Evolutionary conservation across 768 basidiomycete genomes (phyloP), one percentile per base, ranked within the genome.

Genomic region (Leccinellum albellum): DNA sequence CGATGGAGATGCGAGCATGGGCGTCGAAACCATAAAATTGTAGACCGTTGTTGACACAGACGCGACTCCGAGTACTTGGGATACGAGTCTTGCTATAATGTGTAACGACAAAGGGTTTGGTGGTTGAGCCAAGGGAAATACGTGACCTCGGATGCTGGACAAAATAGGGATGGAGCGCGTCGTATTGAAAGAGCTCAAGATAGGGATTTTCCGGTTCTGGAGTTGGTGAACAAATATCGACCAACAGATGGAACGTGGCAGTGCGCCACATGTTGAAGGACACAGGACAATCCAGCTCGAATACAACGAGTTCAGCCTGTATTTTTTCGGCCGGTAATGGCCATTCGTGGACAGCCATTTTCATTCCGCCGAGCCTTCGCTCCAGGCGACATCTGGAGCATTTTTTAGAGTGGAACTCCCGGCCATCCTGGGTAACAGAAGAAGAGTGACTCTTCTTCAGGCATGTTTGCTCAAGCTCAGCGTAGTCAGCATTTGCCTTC

Each of bases 231-330:
- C 74, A 75, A 17, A 78, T 50, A 40, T 78, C 74, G 14, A 73
- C 60, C 23, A 79, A 59, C 31, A 81, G 62, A 44, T 61, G 61
- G 47, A 73, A 75, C 4, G 79, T 80, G 29, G 68, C 64, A 0
- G 63, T 67, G 50, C 82, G 73, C 81, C 81, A 82, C 52, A 75
- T 66, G 12, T 69, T 61, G 59, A 81, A 78, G 5, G 66, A 57
- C 9, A 65, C 29, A 3, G 81, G 81, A 81, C 63, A n/a, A n/a
- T n/a, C n/a, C n/a, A n/a, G n/a, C n/a, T n/a, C n/a, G n/a, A n/a
- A n/a, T n/a, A n/a, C n/a, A 10, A 74, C 68, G 0, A 62, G 59
- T 50, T 74, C 64, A 0, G 71, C 70, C 7, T 57, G 35, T 17
- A 61, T 14, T 3, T 15, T 9, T 13, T 61, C 45, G 1, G 56